Conservation (phyloP, 176 grass and related monocot species). For the Oryza glaberrima region DNA sequence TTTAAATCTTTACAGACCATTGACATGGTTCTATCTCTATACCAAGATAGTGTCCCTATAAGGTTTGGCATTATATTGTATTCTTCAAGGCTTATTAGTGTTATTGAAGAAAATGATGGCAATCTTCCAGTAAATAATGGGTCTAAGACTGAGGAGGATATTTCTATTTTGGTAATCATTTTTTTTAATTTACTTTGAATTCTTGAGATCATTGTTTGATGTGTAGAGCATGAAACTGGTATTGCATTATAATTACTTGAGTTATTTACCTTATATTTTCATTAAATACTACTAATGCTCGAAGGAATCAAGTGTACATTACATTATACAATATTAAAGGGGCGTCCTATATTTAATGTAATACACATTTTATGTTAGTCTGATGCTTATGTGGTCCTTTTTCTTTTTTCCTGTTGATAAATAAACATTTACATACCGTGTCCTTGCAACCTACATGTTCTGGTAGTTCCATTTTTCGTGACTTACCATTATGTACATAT, state of each 20-base stretch:
- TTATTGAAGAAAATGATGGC: constrained; percentile 69
- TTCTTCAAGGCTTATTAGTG: constrained; percentile 73
- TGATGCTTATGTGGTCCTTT: not conserved
- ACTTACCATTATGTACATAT: not conserved
- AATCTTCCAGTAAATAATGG: constrained; percentile 49
- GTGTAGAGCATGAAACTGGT: constrained; percentile 27
- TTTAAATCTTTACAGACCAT: constrained; percentile 68
- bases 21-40: constrained; percentile 79
- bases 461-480: not conserved
- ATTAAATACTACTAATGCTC: constrained; percentile 10
- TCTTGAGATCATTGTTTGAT: constrained; percentile 43
- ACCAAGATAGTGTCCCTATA: constrained; percentile 87
- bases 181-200: constrained; percentile 25
- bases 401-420: not conserved
- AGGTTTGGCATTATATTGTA: constrained; percentile 90
- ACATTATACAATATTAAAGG: constrained; percentile 1
- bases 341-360: not conserved
- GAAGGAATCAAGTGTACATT: constrained; percentile 3
- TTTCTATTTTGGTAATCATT: constrained; percentile 78
- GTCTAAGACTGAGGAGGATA: constrained; percentile 52
- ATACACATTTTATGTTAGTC: constrained; percentile 4
- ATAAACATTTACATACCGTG: not conserved
- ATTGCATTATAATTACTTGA: constrained; percentile 21
- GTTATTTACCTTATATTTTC: constrained; percentile 10
- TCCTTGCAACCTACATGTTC: not conserved